Base-by-base conservation (phyloP, 805 yeast species). In the Yarrowia sp. region DNA sequence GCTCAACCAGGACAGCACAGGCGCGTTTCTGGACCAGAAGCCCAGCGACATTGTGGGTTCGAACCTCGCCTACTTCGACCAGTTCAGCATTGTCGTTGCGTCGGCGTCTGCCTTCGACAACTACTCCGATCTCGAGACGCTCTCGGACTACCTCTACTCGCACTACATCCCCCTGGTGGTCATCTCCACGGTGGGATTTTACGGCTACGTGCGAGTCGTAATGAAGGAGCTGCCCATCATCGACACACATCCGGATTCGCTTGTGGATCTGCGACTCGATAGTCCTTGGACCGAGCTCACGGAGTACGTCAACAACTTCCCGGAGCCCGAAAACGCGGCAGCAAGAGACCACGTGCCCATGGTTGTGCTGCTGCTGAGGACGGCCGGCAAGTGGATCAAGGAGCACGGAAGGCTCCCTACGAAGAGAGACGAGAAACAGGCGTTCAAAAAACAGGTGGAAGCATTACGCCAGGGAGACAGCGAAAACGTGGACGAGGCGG, bases 231-330 rank as follows among this genome's bases (percentile, higher is more conserved):
- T 83, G 67, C 81, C 85, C n/a, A 81, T 89, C 1, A 62, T 90
- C 14, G 92, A 92, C 64, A 83, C 96, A 0, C 96, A 90, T 70
- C 84, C 85, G 0, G 84, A 77, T 32, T 76, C 81, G 8, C 68
- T 85, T 2, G 82, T 79, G 24, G 96, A 90, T 68, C 73, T 91
- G 63, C 74, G 96, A 58, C 72, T 91, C 2, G 85, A 84, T 63
- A 42, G 58, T 2, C 88, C 94, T 0, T 93, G 97, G 97, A 73
- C 77, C 0, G 90, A 88, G 66, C 72, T 91, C 7, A 71, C 72
- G 35, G 74, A 72, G 0, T 84, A 78, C 66, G 77, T 81, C 14
- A 81, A 83, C 53, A 71, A 81, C 0, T 75, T 84, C 47, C 47
- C 61, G 2, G 47, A 55, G 6, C 58, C 58, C 18, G 83, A 85